Evolutionary conservation across 495 filamentous ascomycete genomes (phyloP), one percentile per base, ranked within the genome.

Genomic region (Penicillium manginii): DNA sequence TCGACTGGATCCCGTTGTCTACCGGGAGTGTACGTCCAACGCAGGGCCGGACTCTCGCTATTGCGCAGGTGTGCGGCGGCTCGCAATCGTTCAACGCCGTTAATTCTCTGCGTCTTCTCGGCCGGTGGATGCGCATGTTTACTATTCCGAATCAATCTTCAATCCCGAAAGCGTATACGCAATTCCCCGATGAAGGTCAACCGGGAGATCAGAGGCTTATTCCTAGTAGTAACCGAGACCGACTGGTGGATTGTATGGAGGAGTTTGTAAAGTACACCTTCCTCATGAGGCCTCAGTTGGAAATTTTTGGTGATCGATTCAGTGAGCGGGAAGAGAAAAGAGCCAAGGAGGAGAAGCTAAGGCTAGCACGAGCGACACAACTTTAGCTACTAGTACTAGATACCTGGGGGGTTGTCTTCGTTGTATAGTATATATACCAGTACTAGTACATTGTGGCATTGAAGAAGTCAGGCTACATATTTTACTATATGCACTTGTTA

Each of bases 61-160:
- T 91, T 48, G 81, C 83, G 0, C 84, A 88, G 59, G 85, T 91
- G 3, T 84, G 75, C 50, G 87, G 88, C 33, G 88, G 88, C 3
- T 85, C 81, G 3, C 87, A 91, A 64, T 86, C 83, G 0, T 91
- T 91, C 74, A 90, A 91, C 57, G 82, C 87, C 0, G 86, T 90
- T n/a, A 91, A 91, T 69, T 80, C 83, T 12, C 71, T 91, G 48
- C 81, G 88, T 2, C 82, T 90, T 29, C 75, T 91, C 0, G 88
- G 88, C 7, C 80, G 88, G 10, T 90, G 87, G 88, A 91, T 91
- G 88, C 79, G 88, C 31, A 91, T 90, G 88, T 90, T 89, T 60
- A 80, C 79, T 2, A 89, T 90, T 45, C 83, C 85, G 2, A 91
- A 91, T 62, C 87, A 91, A 70, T 84, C 80, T 14, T 85, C 81